A percentile compares a stretch with the other conserved stretches of the same genome.
Conservation (phyloP, 1,284 basidiomycete species). For the Malassezia sympodialis region DNA sequence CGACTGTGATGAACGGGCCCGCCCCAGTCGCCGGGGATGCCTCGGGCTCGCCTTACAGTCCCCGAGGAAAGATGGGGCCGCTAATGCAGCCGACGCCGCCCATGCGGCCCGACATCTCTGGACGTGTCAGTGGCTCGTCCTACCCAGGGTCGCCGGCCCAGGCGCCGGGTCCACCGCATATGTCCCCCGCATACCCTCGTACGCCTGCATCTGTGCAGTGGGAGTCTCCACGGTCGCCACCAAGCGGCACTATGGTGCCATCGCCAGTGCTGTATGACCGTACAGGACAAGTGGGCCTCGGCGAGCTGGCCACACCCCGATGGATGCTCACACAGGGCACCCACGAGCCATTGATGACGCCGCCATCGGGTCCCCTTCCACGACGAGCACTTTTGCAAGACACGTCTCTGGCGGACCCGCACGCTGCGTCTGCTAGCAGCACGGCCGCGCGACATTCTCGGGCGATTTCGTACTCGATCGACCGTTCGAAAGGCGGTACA, state of each 20-base stretch:
- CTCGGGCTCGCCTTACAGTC: background rate
- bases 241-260: background rate
- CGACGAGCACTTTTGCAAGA: background rate
- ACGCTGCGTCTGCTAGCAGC: constrained; percentile 9
- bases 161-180: background rate
- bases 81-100: background rate
- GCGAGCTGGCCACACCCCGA: constrained; percentile 90
- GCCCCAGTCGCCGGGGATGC: background rate
- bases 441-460: constrained; percentile 28
- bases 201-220: background rate
- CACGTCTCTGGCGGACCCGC: background rate
- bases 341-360: constrained; percentile 14
- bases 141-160: background rate
- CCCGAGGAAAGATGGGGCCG: background rate
- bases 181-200: background rate
- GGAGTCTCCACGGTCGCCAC: background rate
- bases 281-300: constrained; percentile 77
- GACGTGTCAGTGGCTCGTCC: background rate
- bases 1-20: background rate
- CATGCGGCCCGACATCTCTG: background rate
- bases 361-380: background rate
- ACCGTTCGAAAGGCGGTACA: constrained; percentile 1
- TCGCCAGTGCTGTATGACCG: constrained; percentile 56
- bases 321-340: constrained; percentile 54
- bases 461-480: constrained; percentile 36